Conservation (phyloP, 306 rosid genomes). For the Oxytropis ochrocephala region DNA sequence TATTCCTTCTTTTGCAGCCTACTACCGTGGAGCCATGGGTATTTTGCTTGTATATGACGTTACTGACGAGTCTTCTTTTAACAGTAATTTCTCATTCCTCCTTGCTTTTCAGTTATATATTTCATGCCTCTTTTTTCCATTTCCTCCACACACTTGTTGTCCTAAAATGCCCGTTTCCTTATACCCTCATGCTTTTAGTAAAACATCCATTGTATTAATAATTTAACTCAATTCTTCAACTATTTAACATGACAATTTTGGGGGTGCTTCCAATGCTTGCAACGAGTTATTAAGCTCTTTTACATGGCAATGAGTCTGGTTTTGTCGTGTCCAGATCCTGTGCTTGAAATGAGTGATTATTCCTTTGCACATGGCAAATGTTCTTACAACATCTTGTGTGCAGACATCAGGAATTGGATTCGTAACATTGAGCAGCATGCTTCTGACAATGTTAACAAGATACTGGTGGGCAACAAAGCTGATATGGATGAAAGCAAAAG, state of each 20-base stretch:
- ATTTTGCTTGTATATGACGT: constrained; percentile 96
- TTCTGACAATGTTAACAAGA: constrained; percentile 97
- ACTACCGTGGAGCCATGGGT: constrained; percentile 99
- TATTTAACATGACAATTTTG: neutral
- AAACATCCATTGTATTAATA: neutral
- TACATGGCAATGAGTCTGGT: constrained; percentile 16
- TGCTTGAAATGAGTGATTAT: constrained; percentile 3
- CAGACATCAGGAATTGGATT: constrained; percentile 97
- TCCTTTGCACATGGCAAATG: neutral
- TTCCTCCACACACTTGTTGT: neutral
- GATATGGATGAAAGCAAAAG: constrained; percentile 99
- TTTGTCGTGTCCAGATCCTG: neutral
- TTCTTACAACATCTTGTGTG: constrained; percentile 19
- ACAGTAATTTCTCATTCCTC: constrained; percentile 56
- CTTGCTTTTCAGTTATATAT: neutral
- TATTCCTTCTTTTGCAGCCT: constrained; percentile 53
- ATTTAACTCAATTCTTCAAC: neutral
- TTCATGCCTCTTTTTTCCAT: neutral
- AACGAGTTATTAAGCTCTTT: neutral
- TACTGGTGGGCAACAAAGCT: constrained; percentile 94
- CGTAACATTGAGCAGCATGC: constrained; percentile 99
- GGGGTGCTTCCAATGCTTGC: constrained; percentile 2
- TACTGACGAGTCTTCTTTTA: constrained; percentile 91
- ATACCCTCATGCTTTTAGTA: neutral
- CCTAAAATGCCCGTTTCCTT: neutral